Conservation (phyloP, 768 basidiomycete genomes). For the Suillus cothurnatus region DNA sequence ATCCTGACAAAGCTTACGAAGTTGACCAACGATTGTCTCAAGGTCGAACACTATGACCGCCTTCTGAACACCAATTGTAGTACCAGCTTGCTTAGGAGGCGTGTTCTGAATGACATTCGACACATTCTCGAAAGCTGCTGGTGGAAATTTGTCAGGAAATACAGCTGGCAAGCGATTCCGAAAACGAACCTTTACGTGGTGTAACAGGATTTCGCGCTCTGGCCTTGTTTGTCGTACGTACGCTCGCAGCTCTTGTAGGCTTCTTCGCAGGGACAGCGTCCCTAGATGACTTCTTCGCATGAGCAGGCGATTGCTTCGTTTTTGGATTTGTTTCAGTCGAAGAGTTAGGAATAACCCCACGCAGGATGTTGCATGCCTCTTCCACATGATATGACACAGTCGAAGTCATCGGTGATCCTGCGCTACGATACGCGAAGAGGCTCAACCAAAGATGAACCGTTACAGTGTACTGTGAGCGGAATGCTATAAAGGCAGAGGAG, state of each 20-base stretch:
- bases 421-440: conserved; percentile 65
- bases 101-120: conserved; percentile 20
- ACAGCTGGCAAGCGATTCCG: neutral
- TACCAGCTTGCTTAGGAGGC: conserved; percentile 1
- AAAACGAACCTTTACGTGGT: conserved; percentile 42
- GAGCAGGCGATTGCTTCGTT: conserved; percentile 14
- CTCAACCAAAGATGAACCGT: conserved; percentile 68
- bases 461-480: conserved; percentile 51
- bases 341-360: conserved; percentile 32
- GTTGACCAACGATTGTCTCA: conserved; percentile 43
- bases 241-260: conserved; percentile 14
- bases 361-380: conserved; percentile 53
- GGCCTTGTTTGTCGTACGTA: conserved; percentile 23
- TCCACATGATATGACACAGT: conserved; percentile 55
- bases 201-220: conserved; percentile 43
- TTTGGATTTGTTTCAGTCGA: conserved; percentile 26
- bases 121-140: conserved; percentile 17
- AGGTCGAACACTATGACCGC: conserved; percentile 24
- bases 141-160: neutral
- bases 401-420: conserved; percentile 43
- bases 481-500: conserved; percentile 20
- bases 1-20: conserved; percentile 46
- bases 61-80: conserved; percentile 8
- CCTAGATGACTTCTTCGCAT: conserved; percentile 42
- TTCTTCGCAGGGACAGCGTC: conserved; percentile 5